Percentiles rank a stretch among this genome's conserved stretches.
Conservation (phyloP, 2,329 filamentous ascomycete genomes). For the Curvularia sp. region DNA sequence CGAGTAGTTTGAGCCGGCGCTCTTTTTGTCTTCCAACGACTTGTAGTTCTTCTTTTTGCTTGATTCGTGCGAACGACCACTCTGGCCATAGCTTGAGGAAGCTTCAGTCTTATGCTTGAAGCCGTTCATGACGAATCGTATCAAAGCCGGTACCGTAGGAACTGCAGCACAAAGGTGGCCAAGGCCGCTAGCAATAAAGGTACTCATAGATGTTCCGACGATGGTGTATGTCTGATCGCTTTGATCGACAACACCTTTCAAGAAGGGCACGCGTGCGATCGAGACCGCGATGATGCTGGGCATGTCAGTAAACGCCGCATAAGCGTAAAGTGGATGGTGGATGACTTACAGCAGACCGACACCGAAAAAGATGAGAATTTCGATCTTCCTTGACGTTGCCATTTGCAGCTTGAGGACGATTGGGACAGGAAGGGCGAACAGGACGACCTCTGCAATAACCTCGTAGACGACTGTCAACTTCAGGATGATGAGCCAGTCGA, state of each 20-base stretch:
- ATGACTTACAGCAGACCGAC: constrained; percentile 4
- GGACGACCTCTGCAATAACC: constrained; percentile 6
- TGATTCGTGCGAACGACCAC: constrained; percentile 1
- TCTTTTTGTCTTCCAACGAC: constrained; percentile 7
- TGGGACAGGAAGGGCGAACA: constrained; percentile 11
- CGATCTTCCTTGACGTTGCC: constrained; percentile 9
- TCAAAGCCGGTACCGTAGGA: constrained; percentile 4
- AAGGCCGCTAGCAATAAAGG: constrained; percentile 6
- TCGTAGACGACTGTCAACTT: constrained; percentile 7
- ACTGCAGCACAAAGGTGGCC: constrained; percentile 10
- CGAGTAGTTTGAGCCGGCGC: constrained; percentile 1
- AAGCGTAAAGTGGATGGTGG: not conserved
- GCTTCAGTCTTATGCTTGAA: constrained; percentile 4
- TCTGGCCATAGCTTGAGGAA: constrained; percentile 1
- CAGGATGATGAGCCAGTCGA: constrained; percentile 9
- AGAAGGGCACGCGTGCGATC: constrained; percentile 8
- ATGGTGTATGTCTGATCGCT: constrained; percentile 12
- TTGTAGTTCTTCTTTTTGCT: constrained; percentile 8
- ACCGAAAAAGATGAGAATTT: constrained; percentile 8
- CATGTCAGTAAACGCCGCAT: constrained; percentile 1
- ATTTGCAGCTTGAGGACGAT: constrained; percentile 11
- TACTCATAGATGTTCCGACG: constrained; percentile 6
- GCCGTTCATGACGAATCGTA: constrained; percentile 5
- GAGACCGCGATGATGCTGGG: constrained; percentile 2
- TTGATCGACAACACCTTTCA: constrained; percentile 7